These are phyloP conservation scores for Eragrostis nindensis DNA, from an alignment of 176 grass and related monocot genomes.

Conservation along the genomic window DNA sequence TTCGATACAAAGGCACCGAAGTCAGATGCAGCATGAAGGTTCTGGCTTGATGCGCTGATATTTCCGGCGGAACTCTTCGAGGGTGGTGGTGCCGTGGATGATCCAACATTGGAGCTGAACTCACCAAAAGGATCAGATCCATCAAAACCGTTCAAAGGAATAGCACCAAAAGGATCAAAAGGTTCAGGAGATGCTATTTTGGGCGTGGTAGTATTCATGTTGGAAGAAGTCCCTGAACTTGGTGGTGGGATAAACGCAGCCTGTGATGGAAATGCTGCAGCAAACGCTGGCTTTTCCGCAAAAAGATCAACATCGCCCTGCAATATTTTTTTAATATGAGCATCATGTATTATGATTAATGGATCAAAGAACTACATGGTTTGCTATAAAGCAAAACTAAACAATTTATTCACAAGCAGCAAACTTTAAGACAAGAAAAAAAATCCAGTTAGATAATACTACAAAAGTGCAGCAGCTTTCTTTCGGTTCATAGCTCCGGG, in stretches of 20 bases:
- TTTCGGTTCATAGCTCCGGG: background rate
- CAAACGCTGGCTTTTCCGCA: slow-evolving; percentile 42
- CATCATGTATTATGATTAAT: slow-evolving; percentile 20
- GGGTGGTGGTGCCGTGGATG: slow-evolving; percentile 37
- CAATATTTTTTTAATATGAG: slow-evolving; percentile 43
- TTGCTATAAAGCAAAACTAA: slow-evolving; percentile 1
- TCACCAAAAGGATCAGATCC: slow-evolving; percentile 80
- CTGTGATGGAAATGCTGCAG: slow-evolving; percentile 56
- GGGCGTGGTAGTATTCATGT: slow-evolving; percentile 43
- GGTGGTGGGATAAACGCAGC: slow-evolving; percentile 49
- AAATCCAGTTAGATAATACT: background rate
- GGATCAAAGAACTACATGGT: slow-evolving; percentile 25
- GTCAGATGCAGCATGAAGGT: slow-evolving; percentile 47
- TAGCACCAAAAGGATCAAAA: slow-evolving; percentile 88
- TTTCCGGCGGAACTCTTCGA: slow-evolving; percentile 48
- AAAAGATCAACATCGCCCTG: slow-evolving; percentile 69
- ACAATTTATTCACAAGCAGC: slow-evolving; percentile 1
- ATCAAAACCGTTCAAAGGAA: slow-evolving; percentile 75
- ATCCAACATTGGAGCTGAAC: slow-evolving; percentile 64
- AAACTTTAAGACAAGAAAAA: background rate
- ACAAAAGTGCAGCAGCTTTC: slow-evolving; percentile 9
- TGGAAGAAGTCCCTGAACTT: slow-evolving; percentile 60
- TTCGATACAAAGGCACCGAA: slow-evolving; percentile 62
- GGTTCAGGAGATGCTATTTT: slow-evolving; percentile 49
- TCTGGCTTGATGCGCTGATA: slow-evolving; percentile 44